These are phyloP conservation scores for Candida gorgasii DNA, from an alignment of 805 yeast genomes.

Conservation along the genomic window DNA sequence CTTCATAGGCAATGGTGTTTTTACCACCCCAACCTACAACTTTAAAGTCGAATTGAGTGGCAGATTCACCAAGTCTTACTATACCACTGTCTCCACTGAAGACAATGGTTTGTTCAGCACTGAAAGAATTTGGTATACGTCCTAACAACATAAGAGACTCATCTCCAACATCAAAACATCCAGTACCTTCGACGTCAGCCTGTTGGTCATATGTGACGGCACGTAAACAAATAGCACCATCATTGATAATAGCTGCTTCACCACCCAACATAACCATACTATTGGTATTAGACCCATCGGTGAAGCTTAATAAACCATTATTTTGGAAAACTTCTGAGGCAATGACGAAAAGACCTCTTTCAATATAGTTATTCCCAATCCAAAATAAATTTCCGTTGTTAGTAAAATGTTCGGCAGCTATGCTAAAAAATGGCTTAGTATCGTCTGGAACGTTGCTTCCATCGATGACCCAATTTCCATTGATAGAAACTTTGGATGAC, in stretches of 20 bases:
- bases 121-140: not conserved
- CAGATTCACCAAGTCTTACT: not conserved
- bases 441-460: not conserved
- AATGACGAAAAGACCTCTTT: constrained; percentile 12
- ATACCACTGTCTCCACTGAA: constrained; percentile 3
- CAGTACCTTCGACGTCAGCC: constrained; percentile 21
- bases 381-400: constrained; percentile 24
- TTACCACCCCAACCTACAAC: constrained; percentile 26
- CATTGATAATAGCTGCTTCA: constrained; percentile 17
- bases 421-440: not conserved
- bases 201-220: constrained; percentile 19
- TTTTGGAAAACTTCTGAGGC: constrained; percentile 15
- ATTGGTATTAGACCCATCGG: constrained; percentile 10
- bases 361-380: constrained; percentile 18
- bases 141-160: constrained; percentile 8
- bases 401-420: constrained; percentile 10
- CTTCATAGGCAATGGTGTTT: constrained; percentile 20
- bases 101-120: constrained; percentile 9
- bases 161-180: constrained; percentile 23
- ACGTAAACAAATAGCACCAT: constrained; percentile 26
- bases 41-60: constrained; percentile 8
- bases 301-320: constrained; percentile 16
- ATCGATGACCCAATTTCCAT: not conserved
- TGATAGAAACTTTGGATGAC: not conserved
- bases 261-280: constrained; percentile 16